Evolutionary conservation across 2,329 filamentous ascomycete species (phyloP), one percentile per base, ranked within the genome.

Genomic region (Fusarium solani-melongenae): DNA sequence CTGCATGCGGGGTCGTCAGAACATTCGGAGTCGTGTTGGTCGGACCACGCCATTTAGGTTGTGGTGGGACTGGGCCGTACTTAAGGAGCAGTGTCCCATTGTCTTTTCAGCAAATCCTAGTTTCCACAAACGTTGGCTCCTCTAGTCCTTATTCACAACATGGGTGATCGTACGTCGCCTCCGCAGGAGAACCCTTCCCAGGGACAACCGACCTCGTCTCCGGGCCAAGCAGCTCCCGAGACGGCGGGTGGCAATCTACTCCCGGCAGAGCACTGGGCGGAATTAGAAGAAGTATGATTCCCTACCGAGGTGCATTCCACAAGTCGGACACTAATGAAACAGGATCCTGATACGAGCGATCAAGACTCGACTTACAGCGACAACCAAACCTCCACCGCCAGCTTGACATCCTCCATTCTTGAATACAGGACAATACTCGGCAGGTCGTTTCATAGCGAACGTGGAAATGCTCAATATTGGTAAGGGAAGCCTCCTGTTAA

Each of bases 391-490:
- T 56, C 53, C 15, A 56, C 53, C 1, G 53, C 53, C 3, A 34
- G 31, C 12, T 34, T 56, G 33, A 15, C 53, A 12, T 56, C 53
- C 20, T 34, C 31, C n/a, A 56, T 56, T 34, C 31, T 56, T 7
- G 33, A 56, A 10, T 56, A 56, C 20, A 56, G 53, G 22, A 56
- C 53, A 2, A 56, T 56, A 1, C 53, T 34, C 2, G 53, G 53
- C 1, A 56, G 53, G 27, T 24, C 53, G 4, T 56, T 34, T 14
- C 53, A 56, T 10, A 34, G 31, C 6, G 53, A 56, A 0, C 31
- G 53, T 24, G 53, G 53, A 15, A 56, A 56, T 5, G 53, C 53
- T 2, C 53, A 56, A 34, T 56, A 56, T 7, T 56, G 53, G 53
- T 36, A 56, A 20, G 8, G 20, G 1, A 5, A 34, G 2, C 7